Evolutionary conservation across 352 stramenopile genomes (phyloP).

Genomic region (Phytopythium chamaehyphon): DNA sequence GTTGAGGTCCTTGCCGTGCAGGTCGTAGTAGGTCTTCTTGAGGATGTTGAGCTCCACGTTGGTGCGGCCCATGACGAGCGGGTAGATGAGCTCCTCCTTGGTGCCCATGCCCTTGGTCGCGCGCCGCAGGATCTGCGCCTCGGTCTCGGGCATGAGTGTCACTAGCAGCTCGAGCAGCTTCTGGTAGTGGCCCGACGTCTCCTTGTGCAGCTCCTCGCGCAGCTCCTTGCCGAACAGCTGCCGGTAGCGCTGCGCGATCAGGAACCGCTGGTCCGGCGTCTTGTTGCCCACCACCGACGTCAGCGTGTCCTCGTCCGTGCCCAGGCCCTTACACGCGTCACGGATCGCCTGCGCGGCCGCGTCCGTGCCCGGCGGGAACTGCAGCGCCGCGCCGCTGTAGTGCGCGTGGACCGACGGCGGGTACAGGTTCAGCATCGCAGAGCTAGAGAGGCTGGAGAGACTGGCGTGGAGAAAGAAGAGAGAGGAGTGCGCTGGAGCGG

Average conservation of each 20-base stretch:
- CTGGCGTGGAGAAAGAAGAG: too few relatives aligned
- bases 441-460: too few relatives aligned
- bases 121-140: slow-evolving; percentile 55
- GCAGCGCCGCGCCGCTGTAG: slow-evolving; percentile 41
- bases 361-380: slow-evolving; percentile 46
- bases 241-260: slow-evolving; percentile 64
- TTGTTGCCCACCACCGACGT: slow-evolving; percentile 47
- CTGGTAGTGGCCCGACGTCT: slow-evolving; percentile 62
- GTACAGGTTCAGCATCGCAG: slow-evolving; percentile 74
- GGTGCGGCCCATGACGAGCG: slow-evolving; percentile 56
- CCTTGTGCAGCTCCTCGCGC: slow-evolving; percentile 54
- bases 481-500: too few relatives aligned
- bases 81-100: slow-evolving; percentile 70
- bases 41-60: slow-evolving; percentile 73
- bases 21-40: slow-evolving; percentile 75
- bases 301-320: slow-evolving; percentile 55
- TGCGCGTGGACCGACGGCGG: slow-evolving; percentile 57
- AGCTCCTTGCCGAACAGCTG: slow-evolving; percentile 55
- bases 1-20: slow-evolving; percentile 54
- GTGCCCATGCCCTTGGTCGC: slow-evolving; percentile 70
- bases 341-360: slow-evolving; percentile 48
- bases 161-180: slow-evolving; percentile 57
- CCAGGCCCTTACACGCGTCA: slow-evolving; percentile 58
- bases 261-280: slow-evolving; percentile 51
- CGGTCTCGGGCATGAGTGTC: slow-evolving; percentile 51